Base-by-base conservation (phyloP, 2,329 filamentous ascomycete genomes). In the Colletotrichum chlorophyti region DNA sequence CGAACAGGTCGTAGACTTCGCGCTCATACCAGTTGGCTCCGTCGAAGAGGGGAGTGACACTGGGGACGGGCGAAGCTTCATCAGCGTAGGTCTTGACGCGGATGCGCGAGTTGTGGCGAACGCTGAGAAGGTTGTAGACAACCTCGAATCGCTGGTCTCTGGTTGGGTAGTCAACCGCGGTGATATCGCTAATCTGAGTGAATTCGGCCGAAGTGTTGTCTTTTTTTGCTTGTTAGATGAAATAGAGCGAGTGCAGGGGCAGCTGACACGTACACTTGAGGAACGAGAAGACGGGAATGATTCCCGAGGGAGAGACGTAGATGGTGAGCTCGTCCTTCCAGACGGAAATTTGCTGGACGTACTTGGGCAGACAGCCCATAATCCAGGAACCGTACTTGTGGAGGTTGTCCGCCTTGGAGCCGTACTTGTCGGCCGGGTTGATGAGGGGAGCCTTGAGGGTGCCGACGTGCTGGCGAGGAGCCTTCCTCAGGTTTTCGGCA, bases 321-420 rank as follows among this genome's bases (percentile, higher is more conserved):
- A 97, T 91, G 68, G 90, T 93, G 72, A 99, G 87, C 78, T 99
- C 95, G 73, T 99, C 95, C 81, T 99, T 99, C 95, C 95, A 99
- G 53, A 99, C 94, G 11, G 93, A 96, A 81, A 98, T 98, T 79
- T 99, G 95, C 81, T 99, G 96, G 69, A 99, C 86, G 78, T 97
- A 97, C 83, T 97, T 98, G 69, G 95, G 96, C 71, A 99, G 79
- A 76, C 91, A 96, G 66, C 93, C 93, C 86, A 99, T 94, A 70
- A 99, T 80, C 85, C 97, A 99, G 72, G 96, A 88, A 70, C 95
- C 95, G 73, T 99, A 99, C 70, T 88, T 90, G 83, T 99, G 95
- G 72, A 98, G 82, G 72, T 89, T 85, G 65, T 96, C 91, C 66
- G 91, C 86, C 80, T 94, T 95, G 72, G 91, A 88, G 73, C 89